These are phyloP conservation scores for Penicillium steckii DNA, from an alignment of 495 filamentous ascomycete species.

Conservation along the genomic window DNA sequence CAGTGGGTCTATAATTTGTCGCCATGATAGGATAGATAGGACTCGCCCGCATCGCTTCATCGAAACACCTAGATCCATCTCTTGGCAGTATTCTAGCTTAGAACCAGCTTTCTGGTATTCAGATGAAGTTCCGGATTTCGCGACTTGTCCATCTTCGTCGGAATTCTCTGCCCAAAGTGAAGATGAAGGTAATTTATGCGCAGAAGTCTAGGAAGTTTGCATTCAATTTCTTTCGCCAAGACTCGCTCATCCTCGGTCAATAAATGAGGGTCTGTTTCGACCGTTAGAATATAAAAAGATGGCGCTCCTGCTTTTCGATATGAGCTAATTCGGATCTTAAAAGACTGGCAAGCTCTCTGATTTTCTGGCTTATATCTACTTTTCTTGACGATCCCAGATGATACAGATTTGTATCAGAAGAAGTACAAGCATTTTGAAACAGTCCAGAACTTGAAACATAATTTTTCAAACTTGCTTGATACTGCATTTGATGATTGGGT, in stretches of 20 bases:
- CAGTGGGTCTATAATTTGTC: too few relatives aligned
- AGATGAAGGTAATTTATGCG: conserved; percentile 23
- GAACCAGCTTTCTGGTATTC: conserved; percentile 40
- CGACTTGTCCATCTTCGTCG: conserved; percentile 55
- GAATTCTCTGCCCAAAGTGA: not conserved
- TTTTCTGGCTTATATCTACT: conserved; percentile 38
- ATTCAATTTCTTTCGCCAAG: too few relatives aligned
- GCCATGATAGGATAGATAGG: too few relatives aligned
- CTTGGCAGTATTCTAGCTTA: conserved; percentile 41
- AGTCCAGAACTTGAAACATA: conserved; percentile 30
- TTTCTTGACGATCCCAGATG: conserved; percentile 28
- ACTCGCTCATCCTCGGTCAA: too few relatives aligned
- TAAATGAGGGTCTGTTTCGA: too few relatives aligned
- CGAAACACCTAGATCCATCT: too few relatives aligned
- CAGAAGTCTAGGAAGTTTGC: conserved; percentile 34
- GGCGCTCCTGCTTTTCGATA: conserved; percentile 39
- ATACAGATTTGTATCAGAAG: conserved; percentile 31
- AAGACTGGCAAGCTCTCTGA: conserved; percentile 38
- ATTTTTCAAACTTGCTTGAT: conserved; percentile 32
- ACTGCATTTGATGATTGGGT: conserved; percentile 40
- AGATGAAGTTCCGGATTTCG: conserved; percentile 24
- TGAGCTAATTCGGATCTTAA: conserved; percentile 38
- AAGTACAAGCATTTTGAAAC: conserved; percentile 36
- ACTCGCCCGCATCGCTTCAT: too few relatives aligned
- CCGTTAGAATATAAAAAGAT: too few relatives aligned